These are phyloP conservation scores for Trypanosoma boissoni DNA, from an alignment of 208 protist genomes.

Conservation along the genomic window DNA sequence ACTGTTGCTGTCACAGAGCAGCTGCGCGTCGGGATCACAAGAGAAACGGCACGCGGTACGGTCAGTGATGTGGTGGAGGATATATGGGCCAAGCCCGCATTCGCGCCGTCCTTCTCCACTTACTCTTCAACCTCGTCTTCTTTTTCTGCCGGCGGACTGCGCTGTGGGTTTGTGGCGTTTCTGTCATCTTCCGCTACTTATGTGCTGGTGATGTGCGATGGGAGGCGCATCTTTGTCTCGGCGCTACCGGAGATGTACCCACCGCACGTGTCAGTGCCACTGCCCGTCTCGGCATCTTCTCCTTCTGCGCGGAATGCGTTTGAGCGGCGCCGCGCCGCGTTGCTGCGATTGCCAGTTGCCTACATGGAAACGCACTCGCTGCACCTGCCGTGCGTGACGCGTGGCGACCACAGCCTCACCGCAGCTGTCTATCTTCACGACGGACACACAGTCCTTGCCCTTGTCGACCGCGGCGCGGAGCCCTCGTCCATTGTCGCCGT, in stretches of 20 bases:
- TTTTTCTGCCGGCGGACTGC: not conserved
- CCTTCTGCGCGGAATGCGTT: too few species aligned
- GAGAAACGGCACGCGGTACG: too few species aligned
- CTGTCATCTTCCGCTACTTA: constrained; percentile 14
- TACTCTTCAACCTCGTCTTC: not conserved
- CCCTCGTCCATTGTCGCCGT: constrained; percentile 18
- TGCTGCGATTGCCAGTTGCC: constrained; percentile 10
- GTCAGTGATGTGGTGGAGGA: not conserved
- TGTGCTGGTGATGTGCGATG: constrained; percentile 16
- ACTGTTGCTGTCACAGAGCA: constrained; percentile 9
- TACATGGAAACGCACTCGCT: constrained; percentile 22
- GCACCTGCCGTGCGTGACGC: constrained; percentile 18
- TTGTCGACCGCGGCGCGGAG: constrained; percentile 17
- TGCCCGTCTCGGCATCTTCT: not conserved
- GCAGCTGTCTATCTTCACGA: constrained; percentile 14
- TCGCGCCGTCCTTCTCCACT: not conserved
- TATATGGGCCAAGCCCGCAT: too few species aligned
- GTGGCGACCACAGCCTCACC: constrained; percentile 19
- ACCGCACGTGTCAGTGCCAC: not conserved
- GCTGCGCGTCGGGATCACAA: constrained; percentile 16
- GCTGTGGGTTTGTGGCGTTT: constrained; percentile 19
- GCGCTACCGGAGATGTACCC: constrained; percentile 16
- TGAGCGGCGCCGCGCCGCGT: constrained; percentile 1
- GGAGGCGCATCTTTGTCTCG: constrained; percentile 1
- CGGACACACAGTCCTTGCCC: constrained; percentile 17